A percentile compares a stretch with the other conserved stretches of the same genome.
Evolutionary conservation across 768 basidiomycete genomes (phyloP).

Genomic region (Thelephora ganbajun): DNA sequence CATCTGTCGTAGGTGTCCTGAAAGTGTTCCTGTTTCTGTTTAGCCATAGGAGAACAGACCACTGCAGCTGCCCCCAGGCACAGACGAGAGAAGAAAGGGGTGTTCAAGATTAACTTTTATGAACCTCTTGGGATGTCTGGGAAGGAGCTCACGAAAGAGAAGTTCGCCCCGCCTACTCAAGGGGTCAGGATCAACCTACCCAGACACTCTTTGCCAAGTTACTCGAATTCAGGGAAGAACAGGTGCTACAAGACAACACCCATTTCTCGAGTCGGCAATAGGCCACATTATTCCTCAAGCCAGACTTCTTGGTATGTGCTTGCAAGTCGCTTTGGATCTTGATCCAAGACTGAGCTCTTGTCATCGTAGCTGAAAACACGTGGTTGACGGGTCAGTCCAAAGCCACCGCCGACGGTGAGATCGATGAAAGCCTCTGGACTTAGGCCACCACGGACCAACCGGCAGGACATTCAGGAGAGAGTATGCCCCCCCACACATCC

Average conservation of each 20-base stretch:
- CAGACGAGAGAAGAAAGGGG: no score
- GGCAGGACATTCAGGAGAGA: conserved; percentile 36
- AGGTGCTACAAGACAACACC: conserved; percentile 90
- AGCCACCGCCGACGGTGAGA: conserved; percentile 66
- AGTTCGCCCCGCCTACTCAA: no score
- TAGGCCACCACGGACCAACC: conserved; percentile 81
- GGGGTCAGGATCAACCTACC: no score
- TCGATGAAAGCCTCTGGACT: conserved; percentile 96
- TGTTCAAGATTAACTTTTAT: no score
- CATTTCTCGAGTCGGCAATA: conserved; percentile 86
- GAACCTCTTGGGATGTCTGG: no score
- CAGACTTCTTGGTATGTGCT: conserved; percentile 76
- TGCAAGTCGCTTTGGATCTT: background rate
- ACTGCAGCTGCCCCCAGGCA: conserved; percentile 38
- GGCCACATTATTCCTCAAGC: no score
- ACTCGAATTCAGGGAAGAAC: conserved; percentile 33
- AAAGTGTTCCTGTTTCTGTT: conserved; percentile 8
- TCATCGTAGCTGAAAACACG: conserved; percentile 72
- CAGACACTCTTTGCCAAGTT: no score
- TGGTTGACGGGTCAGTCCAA: conserved; percentile 41
- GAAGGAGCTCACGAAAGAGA: no score
- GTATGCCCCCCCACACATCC: conserved; percentile 25
- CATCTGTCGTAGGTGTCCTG: no score
- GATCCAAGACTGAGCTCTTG: background rate
- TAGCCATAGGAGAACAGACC: conserved; percentile 24